Percentiles rank a stretch among this genome's conserved stretches.
Conservation (phyloP, 345 rosid species). For the Syzygium grande region DNA sequence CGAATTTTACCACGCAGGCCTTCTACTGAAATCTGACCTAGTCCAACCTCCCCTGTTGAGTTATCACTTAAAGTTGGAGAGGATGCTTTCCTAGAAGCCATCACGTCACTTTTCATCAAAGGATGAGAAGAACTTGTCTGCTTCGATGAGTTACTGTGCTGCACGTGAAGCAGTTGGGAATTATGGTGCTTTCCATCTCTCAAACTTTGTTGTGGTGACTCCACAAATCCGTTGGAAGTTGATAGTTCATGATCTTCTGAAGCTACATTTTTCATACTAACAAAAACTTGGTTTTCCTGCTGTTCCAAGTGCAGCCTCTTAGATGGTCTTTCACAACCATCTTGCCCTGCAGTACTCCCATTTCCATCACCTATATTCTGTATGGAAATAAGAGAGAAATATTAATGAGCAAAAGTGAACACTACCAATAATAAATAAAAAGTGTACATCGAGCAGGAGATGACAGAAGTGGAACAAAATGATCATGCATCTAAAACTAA, state of each 20-base stretch:
- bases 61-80: not conserved
- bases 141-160: not conserved
- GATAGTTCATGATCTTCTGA: not conserved
- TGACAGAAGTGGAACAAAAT: not conserved
- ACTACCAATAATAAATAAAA: not conserved
- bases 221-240: not conserved
- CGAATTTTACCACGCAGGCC: not conserved
- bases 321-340: slow-evolving; percentile 11
- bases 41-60: not conserved
- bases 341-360: not conserved
- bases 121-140: not conserved
- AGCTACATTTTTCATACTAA: not conserved
- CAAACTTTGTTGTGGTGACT: not conserved
- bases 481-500: not conserved
- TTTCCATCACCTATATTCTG: not conserved
- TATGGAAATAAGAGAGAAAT: not conserved
- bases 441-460: not conserved
- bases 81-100: slow-evolving; percentile 2
- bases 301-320: slow-evolving; percentile 12
- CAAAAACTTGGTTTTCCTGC: not conserved
- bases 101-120: not conserved
- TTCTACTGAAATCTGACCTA: not conserved
- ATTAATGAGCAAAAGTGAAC: not conserved
- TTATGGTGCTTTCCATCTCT: not conserved
- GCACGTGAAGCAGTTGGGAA: not conserved